Percentiles rank a stretch among this genome's conserved stretches.
Conservation (phyloP, 2,329 filamentous ascomycete species). For the Monosporascus sp. region DNA sequence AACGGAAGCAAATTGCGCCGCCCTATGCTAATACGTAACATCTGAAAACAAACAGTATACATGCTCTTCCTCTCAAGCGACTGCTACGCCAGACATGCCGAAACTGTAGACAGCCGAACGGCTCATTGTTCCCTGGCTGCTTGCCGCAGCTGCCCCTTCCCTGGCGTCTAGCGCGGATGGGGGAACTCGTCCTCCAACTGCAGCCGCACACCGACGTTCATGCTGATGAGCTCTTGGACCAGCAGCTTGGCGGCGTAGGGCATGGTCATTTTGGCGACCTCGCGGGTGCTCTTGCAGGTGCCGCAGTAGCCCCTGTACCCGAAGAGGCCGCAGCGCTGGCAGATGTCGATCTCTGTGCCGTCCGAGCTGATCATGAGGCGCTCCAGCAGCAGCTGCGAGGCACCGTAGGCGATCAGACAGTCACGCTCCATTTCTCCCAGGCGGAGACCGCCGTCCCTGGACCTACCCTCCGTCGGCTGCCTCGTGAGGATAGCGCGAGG, state of each 20-base stretch:
- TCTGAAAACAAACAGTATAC: too few relatives aligned
- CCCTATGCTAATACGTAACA: conserved; percentile 11
- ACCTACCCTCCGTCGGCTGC: conserved; percentile 93
- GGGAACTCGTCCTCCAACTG: conserved; percentile 94
- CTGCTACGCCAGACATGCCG: too few relatives aligned
- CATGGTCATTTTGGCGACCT: conserved; percentile 90
- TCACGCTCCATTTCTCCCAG: conserved; percentile 99
- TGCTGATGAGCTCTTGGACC: conserved; percentile 92
- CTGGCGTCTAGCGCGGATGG: conserved; percentile 37
- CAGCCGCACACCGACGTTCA: conserved; percentile 95
- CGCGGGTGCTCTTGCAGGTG: conserved; percentile 78
- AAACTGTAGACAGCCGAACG: background rate
- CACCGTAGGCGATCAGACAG: conserved; percentile 95
- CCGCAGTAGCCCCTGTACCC: conserved; percentile 94
- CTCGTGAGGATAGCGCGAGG: conserved; percentile 88
- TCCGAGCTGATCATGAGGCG: conserved; percentile 93
- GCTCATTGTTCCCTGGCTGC: too few relatives aligned
- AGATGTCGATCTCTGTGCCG: conserved; percentile 86
- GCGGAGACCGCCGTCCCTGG: conserved; percentile 83
- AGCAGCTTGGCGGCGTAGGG: conserved; percentile 95
- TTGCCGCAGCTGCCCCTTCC: background rate
- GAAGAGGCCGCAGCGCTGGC: conserved; percentile 90
- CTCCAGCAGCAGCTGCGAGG: conserved; percentile 85
- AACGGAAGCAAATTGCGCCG: conserved; percentile 15
- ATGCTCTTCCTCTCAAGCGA: too few relatives aligned